These are phyloP conservation scores for Daldinia caldariorum DNA, from an alignment of 495 filamentous ascomycete species.

Conservation along the genomic window DNA sequence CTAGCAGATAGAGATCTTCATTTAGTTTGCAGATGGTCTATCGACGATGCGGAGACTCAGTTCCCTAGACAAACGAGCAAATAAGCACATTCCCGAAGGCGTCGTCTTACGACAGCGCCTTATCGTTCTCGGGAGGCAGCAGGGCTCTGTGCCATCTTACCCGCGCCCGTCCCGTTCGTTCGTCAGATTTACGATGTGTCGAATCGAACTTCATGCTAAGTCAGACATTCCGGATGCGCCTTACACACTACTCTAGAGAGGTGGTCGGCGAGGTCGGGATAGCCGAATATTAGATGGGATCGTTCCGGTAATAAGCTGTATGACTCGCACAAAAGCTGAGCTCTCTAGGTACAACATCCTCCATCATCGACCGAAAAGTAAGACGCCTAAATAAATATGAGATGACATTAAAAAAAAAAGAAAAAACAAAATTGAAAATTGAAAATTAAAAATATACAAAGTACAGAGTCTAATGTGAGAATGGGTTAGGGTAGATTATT, in stretches of 20 bases:
- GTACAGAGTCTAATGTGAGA: background rate
- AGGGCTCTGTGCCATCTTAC: slow-evolving; percentile 25
- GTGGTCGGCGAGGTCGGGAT: slow-evolving; percentile 16
- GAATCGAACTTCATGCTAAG: slow-evolving; percentile 16
- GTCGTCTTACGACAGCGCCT: slow-evolving; percentile 25
- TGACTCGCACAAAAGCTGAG: slow-evolving; percentile 20
- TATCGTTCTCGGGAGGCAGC: slow-evolving; percentile 35
- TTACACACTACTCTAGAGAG: background rate
- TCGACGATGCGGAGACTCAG: slow-evolving; percentile 16
- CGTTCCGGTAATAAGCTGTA: slow-evolving; percentile 2
- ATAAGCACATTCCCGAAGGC: slow-evolving; percentile 37
- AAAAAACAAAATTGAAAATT: background rate
- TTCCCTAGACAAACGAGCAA: slow-evolving; percentile 3
- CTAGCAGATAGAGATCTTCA: slow-evolving; percentile 6
- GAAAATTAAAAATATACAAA: background rate
- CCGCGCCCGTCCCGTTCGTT: slow-evolving; percentile 23
- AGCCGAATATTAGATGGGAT: slow-evolving; percentile 7
- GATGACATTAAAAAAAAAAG: background rate
- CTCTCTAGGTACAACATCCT: background rate
- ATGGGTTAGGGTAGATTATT: slow-evolving; percentile 32
- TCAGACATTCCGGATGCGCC: slow-evolving; percentile 3
- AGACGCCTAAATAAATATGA: too few relatives aligned
- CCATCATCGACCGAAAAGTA: background rate
- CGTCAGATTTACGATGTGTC: slow-evolving; percentile 29
- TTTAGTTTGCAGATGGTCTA: slow-evolving; percentile 2